These are phyloP conservation scores for Rubia yunnanensis DNA, from an alignment of 257 asterid species.

Conservation along the genomic window DNA sequence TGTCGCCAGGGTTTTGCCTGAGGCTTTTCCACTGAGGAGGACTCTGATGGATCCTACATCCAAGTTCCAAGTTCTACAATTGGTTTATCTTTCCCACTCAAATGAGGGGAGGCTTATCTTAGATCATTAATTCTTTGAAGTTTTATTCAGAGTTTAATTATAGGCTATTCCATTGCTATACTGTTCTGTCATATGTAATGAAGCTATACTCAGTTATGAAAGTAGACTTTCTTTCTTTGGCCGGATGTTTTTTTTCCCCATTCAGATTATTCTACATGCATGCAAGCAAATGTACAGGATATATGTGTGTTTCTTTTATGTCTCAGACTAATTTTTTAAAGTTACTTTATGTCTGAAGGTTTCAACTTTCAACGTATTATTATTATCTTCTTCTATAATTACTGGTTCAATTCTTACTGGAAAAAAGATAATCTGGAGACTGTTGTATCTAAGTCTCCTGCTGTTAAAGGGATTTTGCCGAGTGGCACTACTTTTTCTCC, in stretches of 20 bases:
- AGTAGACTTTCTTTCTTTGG: not conserved
- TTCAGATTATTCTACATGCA: not conserved
- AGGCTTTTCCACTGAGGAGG: slow-evolving; percentile 77
- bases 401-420: no score
- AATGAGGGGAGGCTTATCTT: not conserved
- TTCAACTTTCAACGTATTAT: no score
- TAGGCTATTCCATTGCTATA: not conserved
- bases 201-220: not conserved
- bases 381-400: no score
- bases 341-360: no score
- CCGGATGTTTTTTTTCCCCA: not conserved
- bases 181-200: not conserved
- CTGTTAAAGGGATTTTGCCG: no score
- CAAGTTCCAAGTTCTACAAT: not conserved
- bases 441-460: no score
- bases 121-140: slow-evolving; percentile 13
- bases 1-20: slow-evolving; percentile 71
- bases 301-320: no score
- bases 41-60: not conserved
- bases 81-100: not conserved
- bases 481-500: no score
- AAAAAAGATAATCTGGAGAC: no score
- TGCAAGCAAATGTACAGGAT: no score
- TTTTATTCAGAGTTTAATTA: not conserved
- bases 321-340: no score